Evolutionary conservation across 2,329 filamentous ascomycete species (phyloP), one percentile per base, ranked within the genome.

Genomic region (Purpureocillium lavendulum): DNA sequence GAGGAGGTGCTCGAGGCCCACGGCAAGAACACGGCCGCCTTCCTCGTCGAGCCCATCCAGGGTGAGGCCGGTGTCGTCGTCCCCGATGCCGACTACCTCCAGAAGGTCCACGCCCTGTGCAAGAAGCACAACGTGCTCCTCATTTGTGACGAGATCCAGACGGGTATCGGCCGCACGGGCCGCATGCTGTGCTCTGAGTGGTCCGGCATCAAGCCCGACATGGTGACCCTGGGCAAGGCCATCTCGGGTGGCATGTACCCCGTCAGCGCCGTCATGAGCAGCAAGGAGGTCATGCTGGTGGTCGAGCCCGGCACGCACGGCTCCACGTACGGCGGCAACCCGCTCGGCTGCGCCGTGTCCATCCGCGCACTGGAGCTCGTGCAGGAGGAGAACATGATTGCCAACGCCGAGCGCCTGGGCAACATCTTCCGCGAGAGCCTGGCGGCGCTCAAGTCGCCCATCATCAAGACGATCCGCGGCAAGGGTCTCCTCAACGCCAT

Each of bases 241-340:
- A 95, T 98, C 60, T 95, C 88, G 28, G 92, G 92, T 47, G 92
- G 92, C 62, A 92, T 97, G 84, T 98, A 98, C 67, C 92, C 92
- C n/a, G 92, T 98, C 42, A 95, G 88, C 45, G 88, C 83, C 54
- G 89, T 98, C 36, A 73, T 98, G 38, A 83, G 84, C 45, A 81
- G 81, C 54, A 88, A 84, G 66, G 89, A 96, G 41, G 73, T 97
- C 47, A 96, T 98, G 89, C 76, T 96, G 49, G 92, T 90, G 9
- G 74, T 98, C 47, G 92, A 98, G 71, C 87, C 92, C 18, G 92
- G 92, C 44, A 97, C 92, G 18, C 92, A 98, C 65, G 92, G 92
- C 36, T 95, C 87, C 32, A 98, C 92, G n/a, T 98, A 97, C 57
- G 92, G 92, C 45, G 92, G 92, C 37, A 98, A 98, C 66, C 92